Percentiles rank a stretch among this genome's conserved stretches.
phyloP scores from a whole-genome alignment of 305 asterid species.

The Solanum aculeatissimum region DNA sequence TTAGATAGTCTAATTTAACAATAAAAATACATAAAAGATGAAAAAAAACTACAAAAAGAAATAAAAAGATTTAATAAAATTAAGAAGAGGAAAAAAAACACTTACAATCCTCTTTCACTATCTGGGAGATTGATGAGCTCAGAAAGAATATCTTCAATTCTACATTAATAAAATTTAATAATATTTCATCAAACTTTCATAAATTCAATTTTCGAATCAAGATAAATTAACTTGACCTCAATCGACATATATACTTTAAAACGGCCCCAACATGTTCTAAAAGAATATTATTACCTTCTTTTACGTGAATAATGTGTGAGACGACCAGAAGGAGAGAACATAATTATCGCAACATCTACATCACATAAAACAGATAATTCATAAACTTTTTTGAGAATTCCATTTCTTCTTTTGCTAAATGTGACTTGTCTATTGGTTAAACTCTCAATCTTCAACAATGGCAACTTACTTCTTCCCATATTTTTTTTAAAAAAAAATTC shows the following conservation, averaged over 20 bases:
- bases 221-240: background rate
- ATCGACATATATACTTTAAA: background rate
- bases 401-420: constrained; percentile 64
- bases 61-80: background rate
- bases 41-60: background rate
- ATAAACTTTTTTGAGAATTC: constrained; percentile 63
- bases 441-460: constrained; percentile 65
- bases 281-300: constrained; percentile 32
- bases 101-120: constrained; percentile 61
- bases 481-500: background rate
- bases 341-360: constrained; percentile 52
- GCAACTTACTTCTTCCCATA: constrained; percentile 75
- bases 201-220: background rate
- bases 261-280: too few relatives aligned
- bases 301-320: constrained; percentile 74
- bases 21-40: background rate
- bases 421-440: constrained; percentile 63
- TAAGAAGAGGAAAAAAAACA: background rate
- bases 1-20: background rate
- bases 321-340: constrained; percentile 70
- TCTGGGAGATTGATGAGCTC: constrained; percentile 51
- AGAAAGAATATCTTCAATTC: constrained; percentile 63
- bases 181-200: too few relatives aligned
- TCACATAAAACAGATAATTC: constrained; percentile 65
- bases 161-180: background rate